Evolutionary conservation across 1,284 basidiomycete species (phyloP), one percentile per base, ranked within the genome.

Genomic region (Ceratobasidium sp.): DNA sequence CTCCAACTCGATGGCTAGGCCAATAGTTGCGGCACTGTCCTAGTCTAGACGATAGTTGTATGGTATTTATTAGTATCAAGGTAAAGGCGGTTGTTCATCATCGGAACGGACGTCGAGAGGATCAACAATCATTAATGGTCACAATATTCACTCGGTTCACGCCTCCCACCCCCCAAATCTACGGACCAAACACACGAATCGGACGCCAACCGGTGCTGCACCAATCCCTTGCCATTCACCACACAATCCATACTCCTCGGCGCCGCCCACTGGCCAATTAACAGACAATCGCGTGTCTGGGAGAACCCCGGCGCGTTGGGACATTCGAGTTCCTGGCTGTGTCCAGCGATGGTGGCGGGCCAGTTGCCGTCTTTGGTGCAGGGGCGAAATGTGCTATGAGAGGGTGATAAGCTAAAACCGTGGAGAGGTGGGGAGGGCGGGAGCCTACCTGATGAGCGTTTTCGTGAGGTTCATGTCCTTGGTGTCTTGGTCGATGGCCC

Each of bases 311-410:
- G 31, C 4, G 58, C 58, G 39, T 39, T 27, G 22, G 48, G 48
- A 16, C 65, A 68, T 13, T 68, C 65, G 27, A 68, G 11, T 37
- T 68, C 65, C 5, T 14, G 27, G n/a, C 34, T 34, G 19, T 37
- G 22, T 2, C 65, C 65, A 2, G 65, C 49, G 0, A 54, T 13
- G 0, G 48, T 68, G 7, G 65, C 48, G 14, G 65, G 65, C 65
- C 65, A 68, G 24, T 68, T 48, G 31, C 27, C 48, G 31, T 68
- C 65, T 22, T 46, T 49, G 48, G 64, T 24, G 29, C 64, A 66
- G 22, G 64, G 29, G 14, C 31, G 46, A 46, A 51, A 66, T 14
- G 51, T 53, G 16, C 46, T 53, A 41, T 22, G 27, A 19, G 27
- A 53, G 14, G 14, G 14, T 3, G 13, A 41, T 41, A 6, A 13